Percentiles rank a stretch among this genome's conserved stretches.
Evolutionary conservation across 106 monocot genomes (phyloP).

Genomic region (Phalaenopsis aphrodite): DNA sequence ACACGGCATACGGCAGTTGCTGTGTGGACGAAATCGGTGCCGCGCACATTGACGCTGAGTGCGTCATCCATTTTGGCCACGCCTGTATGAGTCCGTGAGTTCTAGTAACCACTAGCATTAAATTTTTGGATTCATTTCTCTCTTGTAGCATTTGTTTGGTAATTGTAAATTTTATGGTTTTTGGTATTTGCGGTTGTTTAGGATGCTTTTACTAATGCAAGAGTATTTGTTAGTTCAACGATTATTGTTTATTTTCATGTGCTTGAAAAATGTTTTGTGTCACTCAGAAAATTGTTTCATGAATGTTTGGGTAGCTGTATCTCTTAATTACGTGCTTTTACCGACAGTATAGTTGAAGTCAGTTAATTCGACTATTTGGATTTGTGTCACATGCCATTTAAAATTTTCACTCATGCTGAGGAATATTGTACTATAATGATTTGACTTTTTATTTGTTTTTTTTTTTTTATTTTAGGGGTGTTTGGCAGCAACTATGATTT

Average conservation of each 20-base stretch:
- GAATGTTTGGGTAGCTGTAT: background rate
- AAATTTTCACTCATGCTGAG: background rate
- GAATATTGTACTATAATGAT: background rate
- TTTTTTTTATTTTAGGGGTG: background rate
- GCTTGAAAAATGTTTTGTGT: background rate
- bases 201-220: background rate
- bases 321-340: too few species aligned
- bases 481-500: too few species aligned
- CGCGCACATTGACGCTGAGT: conserved; percentile 75
- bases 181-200: background rate
- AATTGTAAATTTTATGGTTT: background rate
- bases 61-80: conserved; percentile 89
- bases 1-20: conserved; percentile 90
- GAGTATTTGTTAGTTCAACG: background rate
- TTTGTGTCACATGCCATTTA: background rate
- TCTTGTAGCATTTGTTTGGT: background rate
- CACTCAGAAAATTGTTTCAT: background rate
- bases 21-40: conserved; percentile 96
- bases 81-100: conserved; percentile 96
- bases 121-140: background rate
- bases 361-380: background rate
- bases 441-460: background rate
- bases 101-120: background rate
- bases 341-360: background rate
- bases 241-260: background rate